Base-by-base conservation (phyloP, 2,329 filamentous ascomycete genomes). In the Trichoderma citrinoviride region DNA sequence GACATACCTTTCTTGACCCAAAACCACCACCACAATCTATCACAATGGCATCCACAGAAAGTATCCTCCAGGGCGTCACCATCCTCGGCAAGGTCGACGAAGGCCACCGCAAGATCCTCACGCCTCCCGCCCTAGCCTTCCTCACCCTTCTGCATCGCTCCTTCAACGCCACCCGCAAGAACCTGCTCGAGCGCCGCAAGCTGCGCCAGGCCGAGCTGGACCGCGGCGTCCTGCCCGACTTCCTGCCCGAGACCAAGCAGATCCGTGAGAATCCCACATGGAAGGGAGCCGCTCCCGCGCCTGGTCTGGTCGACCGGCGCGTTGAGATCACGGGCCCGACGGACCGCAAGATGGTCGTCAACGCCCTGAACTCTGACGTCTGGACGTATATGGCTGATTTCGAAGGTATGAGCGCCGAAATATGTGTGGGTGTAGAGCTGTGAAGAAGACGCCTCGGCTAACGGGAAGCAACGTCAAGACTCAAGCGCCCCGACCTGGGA, bases 381-480 rank as follows among this genome's bases (percentile, higher is more conserved):
- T 98, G 91, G 90, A 98, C 94, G 64, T 99, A 98, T 75, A 99
- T 99, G 95, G 95, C 95, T 54, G 95, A 99, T 79, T 96, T 99
- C 71, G 95, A 99, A 81, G 94, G 93, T 95, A 78, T 73, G 85
- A 46, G 62, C n/a, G 17, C 21, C 3, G 21, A 27, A 25, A 10
- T 17, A n/a, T n/a, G n/a, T n/a, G n/a, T n/a, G n/a, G n/a, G n/a
- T n/a, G n/a, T n/a, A n/a, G n/a, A 29, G 10, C 2, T 40, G 49
- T 7, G 7, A 21, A n/a, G n/a, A 37, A 3, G 6, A 7, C 3
- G 14, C n/a, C n/a, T 41, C 58, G 19, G 44, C 64, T 66, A 63
- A 65, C n/a, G 3, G 12, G 7, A 17, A 40, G 43, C 17, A 23
- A 33, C 27, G 15, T 37, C 10, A 72, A 97, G 93, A 98, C 78